Percentiles rank a stretch among this genome's conserved stretches.
phyloP scores from a whole-genome alignment of 768 basidiomycete species.

The Boletus pseudopeckii region DNA sequence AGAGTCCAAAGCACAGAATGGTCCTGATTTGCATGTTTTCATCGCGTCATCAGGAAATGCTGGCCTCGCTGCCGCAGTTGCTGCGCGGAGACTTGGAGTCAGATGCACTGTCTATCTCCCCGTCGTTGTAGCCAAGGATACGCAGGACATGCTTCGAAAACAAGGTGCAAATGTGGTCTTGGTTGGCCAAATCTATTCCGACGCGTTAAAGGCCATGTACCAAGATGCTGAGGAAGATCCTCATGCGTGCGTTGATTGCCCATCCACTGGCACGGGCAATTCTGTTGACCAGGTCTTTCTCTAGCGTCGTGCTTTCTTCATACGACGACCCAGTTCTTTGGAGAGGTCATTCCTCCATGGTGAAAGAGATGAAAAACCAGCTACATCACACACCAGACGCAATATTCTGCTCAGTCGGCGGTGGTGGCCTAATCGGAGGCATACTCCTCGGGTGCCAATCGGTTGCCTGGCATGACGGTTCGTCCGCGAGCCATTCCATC shows the following conservation, averaged over 20 bases:
- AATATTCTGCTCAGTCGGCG: conserved; percentile 77
- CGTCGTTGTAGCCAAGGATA: conserved; percentile 44
- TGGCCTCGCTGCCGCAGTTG: conserved; percentile 67
- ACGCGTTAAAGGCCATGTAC: conserved; percentile 53
- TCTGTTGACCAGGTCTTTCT: neutral
- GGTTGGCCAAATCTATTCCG: conserved; percentile 54
- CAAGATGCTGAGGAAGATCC: conserved; percentile 41
- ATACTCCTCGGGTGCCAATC: conserved; percentile 62
- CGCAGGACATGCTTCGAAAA: conserved; percentile 46
- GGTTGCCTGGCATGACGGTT: conserved; percentile 70
- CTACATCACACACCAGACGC: conserved; percentile 58
- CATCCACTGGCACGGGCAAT: neutral
- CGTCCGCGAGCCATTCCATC: conserved; percentile 13
- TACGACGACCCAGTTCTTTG: conserved; percentile 69
- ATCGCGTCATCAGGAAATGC: conserved; percentile 81
- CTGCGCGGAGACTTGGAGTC: conserved; percentile 51
- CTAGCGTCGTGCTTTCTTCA: conserved; percentile 64
- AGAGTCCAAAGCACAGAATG: conserved; percentile 46
- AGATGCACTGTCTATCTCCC: conserved; percentile 70
- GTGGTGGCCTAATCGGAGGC: conserved; percentile 69
- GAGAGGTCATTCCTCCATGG: conserved; percentile 77
- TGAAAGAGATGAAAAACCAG: conserved; percentile 58
- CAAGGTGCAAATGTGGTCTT: conserved; percentile 58
- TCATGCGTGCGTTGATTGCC: conserved; percentile 46
- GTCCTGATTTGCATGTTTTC: conserved; percentile 55